Base-by-base conservation (phyloP, 2,329 filamentous ascomycete genomes). In the Delphinella strobiligena region DNA sequence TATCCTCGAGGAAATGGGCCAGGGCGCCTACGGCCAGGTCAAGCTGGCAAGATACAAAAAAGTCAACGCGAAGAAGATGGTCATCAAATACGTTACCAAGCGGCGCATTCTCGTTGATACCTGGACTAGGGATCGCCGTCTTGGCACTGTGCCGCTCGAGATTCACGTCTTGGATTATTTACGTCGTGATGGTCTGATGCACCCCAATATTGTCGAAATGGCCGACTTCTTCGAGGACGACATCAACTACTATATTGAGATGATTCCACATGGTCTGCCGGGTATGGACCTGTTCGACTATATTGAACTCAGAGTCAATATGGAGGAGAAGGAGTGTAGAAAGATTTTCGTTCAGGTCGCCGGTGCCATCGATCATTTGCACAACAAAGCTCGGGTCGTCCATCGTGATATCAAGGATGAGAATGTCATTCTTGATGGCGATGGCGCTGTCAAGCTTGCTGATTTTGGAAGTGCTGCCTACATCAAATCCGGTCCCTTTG, bases 201-300 rank as follows among this genome's bases (percentile, higher is more conserved):
- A 80, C 52, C 68, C 72, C 2, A 80, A 80, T 46, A 80, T 80
- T 45, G 75, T 80, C 32, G 75, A 79, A 52, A 80, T 80, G 76
- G 69, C 73, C 37, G 75, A 78, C 37, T 80, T 80, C 56, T 80
- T 80, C 52, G 76, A 80, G 58, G 85, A 93, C 49, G 79, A 85
- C 47, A 69, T 79, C 51, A 96, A 98, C 56, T 98, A 98, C 63
- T 98, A 98, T 61, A 98, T 98, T 51, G 91, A 96, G 60, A 98
- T 96, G 86, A 72, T 83, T 11, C 91, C 91, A 0, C 91, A 96
- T 53, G 91, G 91, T 1, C 69, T 95, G 29, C 91, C 91, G 0
- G 91, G 91, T 10, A 96, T 98, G 88, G 91, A 98, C 59, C 72
- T 98, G 2, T 98, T 98, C 54, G 91, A 98, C 62, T 98, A 98